phyloP scores from a whole-genome alignment of 306 rosid genomes.

The Vigna mungo region DNA sequence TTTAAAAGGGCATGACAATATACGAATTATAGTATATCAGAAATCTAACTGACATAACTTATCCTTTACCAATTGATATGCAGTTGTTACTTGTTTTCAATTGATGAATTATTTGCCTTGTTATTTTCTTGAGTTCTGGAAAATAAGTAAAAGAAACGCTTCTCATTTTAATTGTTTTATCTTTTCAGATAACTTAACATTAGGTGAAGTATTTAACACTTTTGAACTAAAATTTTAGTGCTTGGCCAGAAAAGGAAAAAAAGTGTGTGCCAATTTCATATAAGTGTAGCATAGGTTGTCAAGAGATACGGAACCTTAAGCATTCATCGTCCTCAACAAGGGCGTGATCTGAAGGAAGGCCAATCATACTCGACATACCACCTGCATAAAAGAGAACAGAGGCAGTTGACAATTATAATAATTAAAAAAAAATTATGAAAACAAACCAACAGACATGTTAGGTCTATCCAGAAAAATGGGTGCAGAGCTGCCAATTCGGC shows the following conservation, averaged over 20 bases:
- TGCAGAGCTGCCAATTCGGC: background rate
- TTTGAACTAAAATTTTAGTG: slow-evolving; percentile 16
- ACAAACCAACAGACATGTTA: slow-evolving; percentile 14
- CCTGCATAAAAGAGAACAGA: slow-evolving; percentile 55
- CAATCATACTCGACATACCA: slow-evolving; percentile 85
- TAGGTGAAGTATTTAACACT: background rate
- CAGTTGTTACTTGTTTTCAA: slow-evolving; percentile 10
- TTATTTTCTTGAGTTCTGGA: slow-evolving; percentile 32
- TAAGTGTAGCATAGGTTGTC: slow-evolving; percentile 29
- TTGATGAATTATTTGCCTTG: slow-evolving; percentile 17
- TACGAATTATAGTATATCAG: background rate
- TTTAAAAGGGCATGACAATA: background rate
- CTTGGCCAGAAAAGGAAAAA: slow-evolving; percentile 30
- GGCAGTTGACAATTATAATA: slow-evolving; percentile 26
- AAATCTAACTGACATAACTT: slow-evolving; percentile 25
- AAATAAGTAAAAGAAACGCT: background rate
- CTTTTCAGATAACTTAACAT: background rate
- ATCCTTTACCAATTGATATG: background rate
- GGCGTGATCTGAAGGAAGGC: slow-evolving; percentile 96
- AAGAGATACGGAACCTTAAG: slow-evolving; percentile 66
- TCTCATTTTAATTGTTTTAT: slow-evolving; percentile 14
- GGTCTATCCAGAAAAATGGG: slow-evolving; percentile 12
- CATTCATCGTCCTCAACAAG: slow-evolving; percentile 88
- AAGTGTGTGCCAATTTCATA: slow-evolving; percentile 5
- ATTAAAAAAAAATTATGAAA: slow-evolving; percentile 4